Conservation (phyloP, 805 yeast species). For the Kodamaea sagamina region DNA sequence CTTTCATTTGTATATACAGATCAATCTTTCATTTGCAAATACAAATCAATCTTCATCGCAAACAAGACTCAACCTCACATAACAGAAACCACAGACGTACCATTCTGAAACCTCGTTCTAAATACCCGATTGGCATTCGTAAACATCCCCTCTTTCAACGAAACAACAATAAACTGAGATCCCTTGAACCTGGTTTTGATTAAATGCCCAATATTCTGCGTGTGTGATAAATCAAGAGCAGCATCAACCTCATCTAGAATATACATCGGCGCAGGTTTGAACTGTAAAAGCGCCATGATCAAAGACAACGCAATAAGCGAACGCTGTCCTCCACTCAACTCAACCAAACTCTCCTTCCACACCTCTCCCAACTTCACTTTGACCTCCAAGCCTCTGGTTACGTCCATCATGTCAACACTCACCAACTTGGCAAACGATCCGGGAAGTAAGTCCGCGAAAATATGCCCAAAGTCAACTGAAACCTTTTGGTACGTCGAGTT, state of each 20-base stretch:
- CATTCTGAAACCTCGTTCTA: slow-evolving; percentile 93
- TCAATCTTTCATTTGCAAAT: no score
- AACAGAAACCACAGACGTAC: slow-evolving; percentile 86
- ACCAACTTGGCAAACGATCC: slow-evolving; percentile 88
- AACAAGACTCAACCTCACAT: no score
- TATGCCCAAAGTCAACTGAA: slow-evolving; percentile 83
- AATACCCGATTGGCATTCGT: slow-evolving; percentile 94
- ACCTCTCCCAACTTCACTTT: slow-evolving; percentile 86
- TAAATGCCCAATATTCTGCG: slow-evolving; percentile 95
- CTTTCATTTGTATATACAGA: not conserved
- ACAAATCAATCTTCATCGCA: no score
- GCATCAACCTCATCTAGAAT: slow-evolving; percentile 98
- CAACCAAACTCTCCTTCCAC: slow-evolving; percentile 95
- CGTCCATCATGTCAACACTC: slow-evolving; percentile 75
- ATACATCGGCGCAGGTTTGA: slow-evolving; percentile 98
- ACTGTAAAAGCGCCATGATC: slow-evolving; percentile 88
- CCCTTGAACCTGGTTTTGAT: slow-evolving; percentile 94
- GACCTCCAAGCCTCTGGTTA: slow-evolving; percentile 88
- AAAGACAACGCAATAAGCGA: slow-evolving; percentile 90
- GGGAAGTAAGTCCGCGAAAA: slow-evolving; percentile 85
- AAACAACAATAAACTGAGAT: slow-evolving; percentile 94
- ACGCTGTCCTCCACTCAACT: slow-evolving; percentile 95
- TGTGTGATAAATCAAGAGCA: slow-evolving; percentile 93
- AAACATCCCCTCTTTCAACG: slow-evolving; percentile 97
- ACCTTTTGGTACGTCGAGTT: slow-evolving; percentile 86